These are phyloP conservation scores for Botrytis tulipae DNA, from an alignment of 2,329 filamentous ascomycete genomes.

Conservation along the genomic window DNA sequence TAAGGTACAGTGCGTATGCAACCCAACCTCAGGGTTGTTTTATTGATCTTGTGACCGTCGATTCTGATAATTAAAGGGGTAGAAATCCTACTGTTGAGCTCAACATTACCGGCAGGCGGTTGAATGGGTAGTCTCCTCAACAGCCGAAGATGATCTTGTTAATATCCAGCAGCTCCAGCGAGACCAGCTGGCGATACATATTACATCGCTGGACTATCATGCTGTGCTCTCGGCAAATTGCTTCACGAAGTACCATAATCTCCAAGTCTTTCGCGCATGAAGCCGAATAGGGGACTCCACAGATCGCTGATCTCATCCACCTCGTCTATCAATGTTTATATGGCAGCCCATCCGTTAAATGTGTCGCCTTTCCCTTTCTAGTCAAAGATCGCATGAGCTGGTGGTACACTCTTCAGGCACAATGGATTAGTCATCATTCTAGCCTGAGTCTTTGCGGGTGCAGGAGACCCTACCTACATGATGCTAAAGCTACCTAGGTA, in stretches of 20 bases:
- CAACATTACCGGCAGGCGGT: not conserved
- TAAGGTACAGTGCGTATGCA: not conserved
- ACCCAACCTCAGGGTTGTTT: not conserved
- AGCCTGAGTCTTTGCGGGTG: not conserved
- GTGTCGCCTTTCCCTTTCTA: not conserved
- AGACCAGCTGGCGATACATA: not conserved
- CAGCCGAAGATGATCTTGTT: not conserved
- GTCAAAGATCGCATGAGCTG: not conserved
- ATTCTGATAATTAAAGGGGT: not conserved
- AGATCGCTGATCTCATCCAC: not conserved
- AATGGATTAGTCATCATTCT: not conserved
- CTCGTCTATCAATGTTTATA: not conserved
- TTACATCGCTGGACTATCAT: not conserved
- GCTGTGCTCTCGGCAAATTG: not conserved
- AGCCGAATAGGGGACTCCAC: not conserved
- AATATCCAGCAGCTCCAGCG: not conserved
- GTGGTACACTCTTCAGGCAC: not conserved
- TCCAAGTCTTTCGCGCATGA: not conserved
- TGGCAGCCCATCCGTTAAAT: not conserved
- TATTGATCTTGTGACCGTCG: constrained; percentile 7
- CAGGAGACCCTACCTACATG: not conserved
- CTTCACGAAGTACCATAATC: not conserved
- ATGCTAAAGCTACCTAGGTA: not conserved
- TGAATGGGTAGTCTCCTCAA: constrained; percentile 5
- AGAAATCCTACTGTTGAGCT: not conserved